These are phyloP conservation scores for Aureobasidium mangrovei DNA, from an alignment of 2,329 filamentous ascomycete species.

Conservation along the genomic window DNA sequence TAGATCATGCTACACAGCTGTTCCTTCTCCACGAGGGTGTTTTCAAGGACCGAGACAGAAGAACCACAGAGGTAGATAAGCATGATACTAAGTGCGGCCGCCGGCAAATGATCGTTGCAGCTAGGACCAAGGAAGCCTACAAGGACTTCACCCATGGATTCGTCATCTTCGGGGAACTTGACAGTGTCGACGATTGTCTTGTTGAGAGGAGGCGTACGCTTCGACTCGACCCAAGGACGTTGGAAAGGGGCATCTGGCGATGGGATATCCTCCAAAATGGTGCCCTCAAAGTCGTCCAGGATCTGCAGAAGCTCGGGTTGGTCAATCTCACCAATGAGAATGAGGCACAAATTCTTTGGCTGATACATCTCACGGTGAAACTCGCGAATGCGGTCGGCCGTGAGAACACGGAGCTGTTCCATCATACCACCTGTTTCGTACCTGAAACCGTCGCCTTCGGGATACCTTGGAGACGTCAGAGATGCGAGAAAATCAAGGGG, in stretches of 20 bases:
- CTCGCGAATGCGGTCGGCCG: conserved; percentile 80
- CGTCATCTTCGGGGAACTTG: conserved; percentile 93
- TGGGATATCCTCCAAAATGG: conserved; percentile 75
- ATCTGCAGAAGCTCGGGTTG: conserved; percentile 71
- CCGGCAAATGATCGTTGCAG: conserved; percentile 52
- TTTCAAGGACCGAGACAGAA: conserved; percentile 85
- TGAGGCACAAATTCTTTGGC: conserved; percentile 83
- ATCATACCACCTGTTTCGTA: conserved; percentile 99
- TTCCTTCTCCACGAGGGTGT: conserved; percentile 85
- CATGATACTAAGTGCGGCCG: conserved; percentile 68
- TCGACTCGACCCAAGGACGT: conserved; percentile 84
- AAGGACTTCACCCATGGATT: conserved; percentile 80
- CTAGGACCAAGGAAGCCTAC: conserved; percentile 81
- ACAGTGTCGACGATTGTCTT: conserved; percentile 68
- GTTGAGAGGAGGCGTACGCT: conserved; percentile 62
- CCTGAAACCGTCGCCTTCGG: conserved; percentile 80
- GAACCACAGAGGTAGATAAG: conserved; percentile 86
- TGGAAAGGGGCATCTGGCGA: conserved; percentile 66
- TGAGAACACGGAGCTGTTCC: conserved; percentile 76
- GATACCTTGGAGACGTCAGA: conserved; percentile 46
- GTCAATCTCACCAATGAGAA: conserved; percentile 87
- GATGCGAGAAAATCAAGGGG: fast-evolving
- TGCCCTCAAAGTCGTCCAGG: conserved; percentile 79
- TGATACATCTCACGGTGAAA: conserved; percentile 98
- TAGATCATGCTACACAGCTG: conserved; percentile 80